These are phyloP conservation scores for Achaetomium macrosporum DNA, from an alignment of 2,329 filamentous ascomycete genomes.

Conservation along the genomic window DNA sequence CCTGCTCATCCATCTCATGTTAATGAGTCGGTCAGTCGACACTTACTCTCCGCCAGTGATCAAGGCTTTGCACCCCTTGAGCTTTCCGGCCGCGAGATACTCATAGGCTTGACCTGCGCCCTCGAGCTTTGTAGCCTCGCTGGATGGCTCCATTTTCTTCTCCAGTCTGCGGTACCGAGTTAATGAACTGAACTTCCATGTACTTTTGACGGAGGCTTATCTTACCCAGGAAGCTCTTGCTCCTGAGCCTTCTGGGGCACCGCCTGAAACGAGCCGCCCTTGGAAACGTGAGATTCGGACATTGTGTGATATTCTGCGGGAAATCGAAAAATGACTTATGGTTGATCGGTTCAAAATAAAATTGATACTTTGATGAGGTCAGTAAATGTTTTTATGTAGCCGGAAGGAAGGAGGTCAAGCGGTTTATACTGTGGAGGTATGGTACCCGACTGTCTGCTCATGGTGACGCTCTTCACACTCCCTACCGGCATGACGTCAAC, in stretches of 20 bases:
- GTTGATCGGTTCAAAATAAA: background rate
- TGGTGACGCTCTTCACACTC: no score
- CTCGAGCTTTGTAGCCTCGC: slow-evolving; percentile 37
- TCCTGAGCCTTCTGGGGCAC: slow-evolving; percentile 30
- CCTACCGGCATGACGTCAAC: no score
- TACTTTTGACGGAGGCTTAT: background rate
- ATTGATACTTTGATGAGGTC: background rate
- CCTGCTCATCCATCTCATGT: no score
- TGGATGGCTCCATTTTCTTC: slow-evolving; percentile 34
- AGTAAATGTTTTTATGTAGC: no score
- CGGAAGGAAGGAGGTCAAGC: background rate
- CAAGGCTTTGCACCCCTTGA: slow-evolving; percentile 45
- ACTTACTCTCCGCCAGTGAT: slow-evolving; percentile 53
- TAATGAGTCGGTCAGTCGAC: no score
- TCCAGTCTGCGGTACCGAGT: slow-evolving; percentile 23
- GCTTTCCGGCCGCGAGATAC: slow-evolving; percentile 41
- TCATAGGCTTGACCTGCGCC: slow-evolving; percentile 34
- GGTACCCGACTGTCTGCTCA: no score
- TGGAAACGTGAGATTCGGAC: slow-evolving; percentile 9
- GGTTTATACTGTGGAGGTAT: no score
- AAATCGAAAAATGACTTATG: no score
- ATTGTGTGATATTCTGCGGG: slow-evolving; percentile 1
- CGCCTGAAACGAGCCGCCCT: slow-evolving; percentile 31
- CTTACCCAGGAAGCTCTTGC: slow-evolving; percentile 33
- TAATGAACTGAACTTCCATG: background rate